Base-by-base conservation (phyloP, 345 rosid species). In the Bruguiera parviflora region DNA sequence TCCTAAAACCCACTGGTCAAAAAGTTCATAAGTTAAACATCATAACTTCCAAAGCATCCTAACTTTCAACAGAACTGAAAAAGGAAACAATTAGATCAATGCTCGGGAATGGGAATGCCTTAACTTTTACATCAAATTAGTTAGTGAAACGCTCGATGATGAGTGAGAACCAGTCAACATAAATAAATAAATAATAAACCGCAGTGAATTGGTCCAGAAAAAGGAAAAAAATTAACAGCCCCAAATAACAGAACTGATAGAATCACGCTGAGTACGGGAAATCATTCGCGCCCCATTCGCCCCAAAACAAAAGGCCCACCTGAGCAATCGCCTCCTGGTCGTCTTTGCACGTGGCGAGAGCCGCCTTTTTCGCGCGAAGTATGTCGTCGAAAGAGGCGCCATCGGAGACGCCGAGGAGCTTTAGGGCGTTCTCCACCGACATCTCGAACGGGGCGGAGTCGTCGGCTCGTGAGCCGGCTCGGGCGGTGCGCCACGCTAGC, bases 381-480 rank as follows among this genome's bases (percentile, higher is more conserved):
- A 95, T 85, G 60, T 92, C 99, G 52, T 95, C 97, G 73, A 95
- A 95, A 55, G 97, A 92, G 33, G 96, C 89, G 10, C 80, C 82
- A 67, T 90, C 96, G 20, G 96, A 75, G 71, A 95, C 97, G 13
- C 99, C 97, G 49, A 92, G 96, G 4, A 95, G 96, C 86, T 86
- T 88, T n/a, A 88, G 84, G 1, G 99, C 97, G 82, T 73, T 87
- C 83, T 95, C 99, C 56, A 92, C 87, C 28, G 99, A 95, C 99
- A 92, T 95, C 82, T 88, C 96, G 70, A 75, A 91, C 46, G 96
- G 92, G 13, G 84, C 87, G 2, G 99, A 88, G 77, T 95, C 99
- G 47, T 92, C 97, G 20, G 97, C 93, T 47, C 91, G 80, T 28
- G 90, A 88, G 61, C 92, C 86, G 13, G 97, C 91, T 70, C 75